Evolutionary conservation across 148 eudicot genomes (phyloP), one percentile per base, ranked within the genome.

Genomic region (Fagopyrum homotropicum): DNA sequence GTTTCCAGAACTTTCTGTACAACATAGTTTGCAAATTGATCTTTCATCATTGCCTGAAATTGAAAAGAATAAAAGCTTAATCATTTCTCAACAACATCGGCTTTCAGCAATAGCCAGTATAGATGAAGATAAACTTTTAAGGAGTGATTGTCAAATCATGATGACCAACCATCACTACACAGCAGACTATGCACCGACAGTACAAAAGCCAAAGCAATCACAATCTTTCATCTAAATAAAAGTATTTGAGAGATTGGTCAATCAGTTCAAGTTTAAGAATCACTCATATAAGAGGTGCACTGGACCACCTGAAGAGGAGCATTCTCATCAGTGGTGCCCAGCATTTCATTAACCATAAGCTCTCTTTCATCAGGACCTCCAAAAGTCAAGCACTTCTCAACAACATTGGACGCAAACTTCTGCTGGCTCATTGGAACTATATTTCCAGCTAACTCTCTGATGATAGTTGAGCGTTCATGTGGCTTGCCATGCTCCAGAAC

Each of bases 351-450:
- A 4, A 71, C 46, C 26, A 71, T 45, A 40, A 48, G 52, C 15
- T 48, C 52, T 17, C 54, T 45, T 46, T 71, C 48, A 71, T 71
- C 73, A n/a, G 73, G 52, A 47, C 55, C 73, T 71, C 73, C 73
- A 47, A 71, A 71, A 22, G 73, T 71, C 51, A 71, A 46, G 55
- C 73, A 71, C 73, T 71, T 71, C 73, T 71, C 73, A 7, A 71
- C 30, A n/a, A 71, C 73, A 71, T 71, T 71, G 55, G 73, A 71
- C 5, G 73, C 73, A 17, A 71, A 71, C 47, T 71, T 71, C 73
- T 71, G 73, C 73, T 71, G 73, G 55, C 73, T 71, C 73, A 71
- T 71, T 26, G 46, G 73, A 71, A 71, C 73, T 71, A 71, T 71
- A 30, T 71, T 47, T 3, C 73, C 73, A 46, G 73, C 55, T 71